These are phyloP conservation scores for Sporothrix luriei DNA, from an alignment of 2,329 filamentous ascomycete species.

Conservation along the genomic window DNA sequence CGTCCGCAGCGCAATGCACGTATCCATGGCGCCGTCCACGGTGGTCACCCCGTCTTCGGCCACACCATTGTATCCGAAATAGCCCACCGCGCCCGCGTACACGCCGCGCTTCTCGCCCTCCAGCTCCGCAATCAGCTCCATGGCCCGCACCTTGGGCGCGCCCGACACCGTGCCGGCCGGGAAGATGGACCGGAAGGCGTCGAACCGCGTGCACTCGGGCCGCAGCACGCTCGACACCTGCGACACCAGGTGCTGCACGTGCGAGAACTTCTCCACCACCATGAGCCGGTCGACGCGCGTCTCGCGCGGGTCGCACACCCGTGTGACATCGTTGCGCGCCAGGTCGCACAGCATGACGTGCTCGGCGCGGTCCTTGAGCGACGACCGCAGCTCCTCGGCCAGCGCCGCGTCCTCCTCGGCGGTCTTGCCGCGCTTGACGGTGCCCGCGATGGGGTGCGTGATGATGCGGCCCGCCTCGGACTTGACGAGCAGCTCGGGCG, in stretches of 20 bases:
- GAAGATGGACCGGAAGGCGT: conserved; percentile 95
- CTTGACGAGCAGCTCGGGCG: conserved; percentile 92
- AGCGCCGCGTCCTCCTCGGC: conserved; percentile 79
- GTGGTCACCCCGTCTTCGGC: conserved; percentile 61
- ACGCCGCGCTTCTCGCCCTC: conserved; percentile 93
- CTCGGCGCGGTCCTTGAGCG: conserved; percentile 88
- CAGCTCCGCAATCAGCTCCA: conserved; percentile 94
- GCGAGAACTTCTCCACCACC: conserved; percentile 91
- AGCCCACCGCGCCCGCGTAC: conserved; percentile 94
- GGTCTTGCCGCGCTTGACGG: conserved; percentile 81
- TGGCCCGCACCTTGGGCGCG: conserved; percentile 92
- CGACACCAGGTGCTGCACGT: conserved; percentile 95
- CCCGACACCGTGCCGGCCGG: conserved; percentile 94
- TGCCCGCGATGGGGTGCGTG: conserved; percentile 96
- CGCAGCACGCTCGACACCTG: conserved; percentile 92
- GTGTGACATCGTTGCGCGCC: conserved; percentile 94
- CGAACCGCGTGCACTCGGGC: conserved; percentile 82
- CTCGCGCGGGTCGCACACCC: conserved; percentile 86
- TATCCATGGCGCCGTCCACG: conserved; percentile 87
- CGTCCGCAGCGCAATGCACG: conserved; percentile 76
- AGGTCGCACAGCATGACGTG: conserved; percentile 98
- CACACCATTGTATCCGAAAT: conserved; percentile 85
- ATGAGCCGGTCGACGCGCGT: conserved; percentile 92
- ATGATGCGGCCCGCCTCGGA: conserved; percentile 79
- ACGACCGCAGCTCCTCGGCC: conserved; percentile 73